Conservation (phyloP, 2,329 filamentous ascomycete genomes). For the Cercospora zeina region DNA sequence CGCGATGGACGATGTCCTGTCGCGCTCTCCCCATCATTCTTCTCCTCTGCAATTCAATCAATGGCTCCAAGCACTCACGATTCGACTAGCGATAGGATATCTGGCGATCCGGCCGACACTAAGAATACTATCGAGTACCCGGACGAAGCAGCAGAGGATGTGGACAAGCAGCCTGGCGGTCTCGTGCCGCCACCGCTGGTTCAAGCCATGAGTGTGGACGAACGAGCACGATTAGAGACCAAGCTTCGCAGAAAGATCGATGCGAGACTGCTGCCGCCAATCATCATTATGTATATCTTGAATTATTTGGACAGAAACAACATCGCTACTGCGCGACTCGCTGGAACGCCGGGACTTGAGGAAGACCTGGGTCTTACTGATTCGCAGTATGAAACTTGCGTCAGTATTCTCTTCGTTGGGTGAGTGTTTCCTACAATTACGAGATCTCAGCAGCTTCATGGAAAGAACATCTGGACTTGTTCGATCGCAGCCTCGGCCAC, state of each 20-base stretch:
- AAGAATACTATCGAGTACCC: conserved; percentile 27
- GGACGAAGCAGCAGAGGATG: conserved; percentile 26
- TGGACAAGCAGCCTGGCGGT: conserved; percentile 17
- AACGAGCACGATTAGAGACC: conserved; percentile 46
- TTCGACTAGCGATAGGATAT: conserved; percentile 25
- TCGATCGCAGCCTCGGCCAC: background rate
- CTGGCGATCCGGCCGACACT: conserved; percentile 19
- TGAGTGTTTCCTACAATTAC: conserved; percentile 14
- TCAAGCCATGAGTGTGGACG: conserved; percentile 23
- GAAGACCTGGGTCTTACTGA: conserved; percentile 48
- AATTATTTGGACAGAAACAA: conserved; percentile 62
- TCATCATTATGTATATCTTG: conserved; percentile 74
- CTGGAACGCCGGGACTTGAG: conserved; percentile 46
- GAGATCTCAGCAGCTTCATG: background rate
- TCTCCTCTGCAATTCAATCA: background rate
- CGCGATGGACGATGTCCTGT: background rate
- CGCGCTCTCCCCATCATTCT: background rate
- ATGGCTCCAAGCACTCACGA: conserved; percentile 26
- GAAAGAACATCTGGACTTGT: background rate
- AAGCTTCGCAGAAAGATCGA: conserved; percentile 70
- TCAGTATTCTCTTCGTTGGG: conserved; percentile 49
- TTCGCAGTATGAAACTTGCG: conserved; percentile 49
- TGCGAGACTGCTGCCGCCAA: conserved; percentile 63
- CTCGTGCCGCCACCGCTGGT: conserved; percentile 26
- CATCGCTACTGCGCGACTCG: conserved; percentile 36